Conservation (phyloP, 2,329 filamentous ascomycete species). For the Aspergillus aculeatinus region DNA sequence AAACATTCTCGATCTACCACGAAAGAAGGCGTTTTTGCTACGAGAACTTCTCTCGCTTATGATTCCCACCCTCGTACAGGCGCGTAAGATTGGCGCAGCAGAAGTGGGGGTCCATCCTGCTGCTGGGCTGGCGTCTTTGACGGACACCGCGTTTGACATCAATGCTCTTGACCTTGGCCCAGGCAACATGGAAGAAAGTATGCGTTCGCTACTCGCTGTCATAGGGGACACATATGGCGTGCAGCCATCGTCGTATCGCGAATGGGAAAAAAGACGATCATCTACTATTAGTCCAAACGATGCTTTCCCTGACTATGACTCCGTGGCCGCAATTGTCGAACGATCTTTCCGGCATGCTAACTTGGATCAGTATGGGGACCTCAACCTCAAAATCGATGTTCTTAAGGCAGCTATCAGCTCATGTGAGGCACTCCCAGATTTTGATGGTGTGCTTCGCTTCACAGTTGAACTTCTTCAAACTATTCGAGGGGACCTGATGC, state of each 20-base stretch:
- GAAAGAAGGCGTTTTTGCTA: slow-evolving; percentile 89
- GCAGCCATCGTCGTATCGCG: slow-evolving; percentile 36
- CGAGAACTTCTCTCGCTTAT: slow-evolving; percentile 81
- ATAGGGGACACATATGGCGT: slow-evolving; percentile 44
- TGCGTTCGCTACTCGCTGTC: slow-evolving; percentile 38
- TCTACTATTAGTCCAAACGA: slow-evolving; percentile 19
- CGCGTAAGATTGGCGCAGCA: slow-evolving; percentile 88
- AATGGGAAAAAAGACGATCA: slow-evolving; percentile 32
- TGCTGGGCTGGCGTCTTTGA: slow-evolving; percentile 75
- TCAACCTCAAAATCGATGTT: slow-evolving; percentile 79
- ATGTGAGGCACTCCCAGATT: slow-evolving; percentile 89
- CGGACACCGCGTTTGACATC: slow-evolving; percentile 49
- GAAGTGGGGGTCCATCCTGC: slow-evolving; percentile 95
- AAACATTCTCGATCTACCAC: slow-evolving; percentile 71
- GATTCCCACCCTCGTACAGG: slow-evolving; percentile 82
- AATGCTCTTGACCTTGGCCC: slow-evolving; percentile 44
- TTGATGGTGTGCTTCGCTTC: slow-evolving; percentile 82
- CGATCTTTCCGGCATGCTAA: slow-evolving; percentile 47
- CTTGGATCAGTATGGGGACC: slow-evolving; percentile 67
- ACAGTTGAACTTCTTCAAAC: slow-evolving; percentile 81
- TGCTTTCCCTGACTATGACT: slow-evolving; percentile 32
- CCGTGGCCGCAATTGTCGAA: slow-evolving; percentile 41
- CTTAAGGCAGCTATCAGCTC: slow-evolving; percentile 88
- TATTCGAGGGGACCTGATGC: slow-evolving; percentile 72
- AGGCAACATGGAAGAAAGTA: slow-evolving; percentile 44